These are phyloP conservation scores for Rhynchospora tenuis DNA, from an alignment of 176 grass and related monocot genomes.

Conservation along the genomic window DNA sequence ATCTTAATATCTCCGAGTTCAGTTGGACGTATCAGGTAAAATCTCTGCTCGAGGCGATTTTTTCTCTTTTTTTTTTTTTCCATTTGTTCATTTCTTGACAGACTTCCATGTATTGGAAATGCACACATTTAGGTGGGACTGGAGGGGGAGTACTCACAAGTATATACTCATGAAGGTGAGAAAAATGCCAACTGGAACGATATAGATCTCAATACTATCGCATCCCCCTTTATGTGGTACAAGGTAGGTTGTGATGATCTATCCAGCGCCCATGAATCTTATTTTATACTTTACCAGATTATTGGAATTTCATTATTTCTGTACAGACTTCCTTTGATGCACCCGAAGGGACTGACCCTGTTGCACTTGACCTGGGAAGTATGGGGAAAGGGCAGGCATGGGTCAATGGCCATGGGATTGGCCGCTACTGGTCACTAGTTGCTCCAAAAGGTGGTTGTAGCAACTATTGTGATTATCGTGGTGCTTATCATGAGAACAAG, in stretches of 20 bases:
- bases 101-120: background rate
- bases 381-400: conserved; percentile 97
- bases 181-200: conserved; percentile 47
- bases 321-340: conserved; percentile 70
- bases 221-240: conserved; percentile 80
- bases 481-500: conserved; percentile 65
- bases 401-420: conserved; percentile 82
- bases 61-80: background rate
- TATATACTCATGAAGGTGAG: conserved; percentile 72
- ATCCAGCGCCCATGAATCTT: background rate
- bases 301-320: background rate
- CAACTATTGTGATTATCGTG: conserved; percentile 60
- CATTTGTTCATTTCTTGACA: background rate
- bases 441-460: conserved; percentile 63
- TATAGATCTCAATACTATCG: conserved; percentile 38
- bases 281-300: background rate
- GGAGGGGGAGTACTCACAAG: conserved; percentile 63
- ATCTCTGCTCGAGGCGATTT: background rate
- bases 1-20: conserved; percentile 60
- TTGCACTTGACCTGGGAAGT: conserved; percentile 79
- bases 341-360: conserved; percentile 62
- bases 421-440: conserved; percentile 76
- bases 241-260: conserved; percentile 49
- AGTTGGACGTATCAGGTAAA: conserved; percentile 95
- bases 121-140: conserved; percentile 53